phyloP scores from a whole-genome alignment of 139 green algal species.

The Yamagishiella unicocca region DNA sequence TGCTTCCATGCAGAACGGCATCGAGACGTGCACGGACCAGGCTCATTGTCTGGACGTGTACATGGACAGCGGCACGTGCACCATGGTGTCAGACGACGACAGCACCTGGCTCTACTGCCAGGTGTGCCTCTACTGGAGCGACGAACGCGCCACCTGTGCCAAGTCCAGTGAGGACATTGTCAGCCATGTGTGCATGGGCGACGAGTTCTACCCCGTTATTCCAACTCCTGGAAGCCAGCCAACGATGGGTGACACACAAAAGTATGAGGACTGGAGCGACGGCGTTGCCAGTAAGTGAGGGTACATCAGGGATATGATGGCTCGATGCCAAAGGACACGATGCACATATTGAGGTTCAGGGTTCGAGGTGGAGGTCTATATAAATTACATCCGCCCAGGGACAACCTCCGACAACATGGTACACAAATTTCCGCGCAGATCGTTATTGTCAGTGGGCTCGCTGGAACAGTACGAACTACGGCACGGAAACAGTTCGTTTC shows the following conservation, averaged over 20 bases:
- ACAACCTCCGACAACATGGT: too few species aligned
- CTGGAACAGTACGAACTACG: not conserved
- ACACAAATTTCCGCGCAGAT: not conserved
- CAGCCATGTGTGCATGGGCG: not conserved
- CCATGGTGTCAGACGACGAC: too few species aligned
- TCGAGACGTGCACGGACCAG: not conserved
- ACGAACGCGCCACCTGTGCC: not conserved
- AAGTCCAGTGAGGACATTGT: not conserved
- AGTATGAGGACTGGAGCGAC: not conserved
- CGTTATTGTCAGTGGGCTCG: constrained; percentile 6
- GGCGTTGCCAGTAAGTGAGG: not conserved
- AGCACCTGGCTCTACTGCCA: constrained; percentile 8
- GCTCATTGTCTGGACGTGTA: not conserved
- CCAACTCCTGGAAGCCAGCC: not conserved
- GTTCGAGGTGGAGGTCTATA: too few species aligned
- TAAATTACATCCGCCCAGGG: too few species aligned
- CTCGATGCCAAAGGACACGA: not conserved
- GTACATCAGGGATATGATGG: not conserved
- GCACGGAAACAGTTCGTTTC: not conserved
- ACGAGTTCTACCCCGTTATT: not conserved
- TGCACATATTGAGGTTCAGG: too few species aligned
- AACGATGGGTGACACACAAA: not conserved
- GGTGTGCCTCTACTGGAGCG: not conserved
- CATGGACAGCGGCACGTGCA: not conserved
- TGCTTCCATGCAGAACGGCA: not conserved